Base-by-base conservation (phyloP, 495 filamentous ascomycete genomes). In the Aspergillus sclerotiicarbonarius region DNA sequence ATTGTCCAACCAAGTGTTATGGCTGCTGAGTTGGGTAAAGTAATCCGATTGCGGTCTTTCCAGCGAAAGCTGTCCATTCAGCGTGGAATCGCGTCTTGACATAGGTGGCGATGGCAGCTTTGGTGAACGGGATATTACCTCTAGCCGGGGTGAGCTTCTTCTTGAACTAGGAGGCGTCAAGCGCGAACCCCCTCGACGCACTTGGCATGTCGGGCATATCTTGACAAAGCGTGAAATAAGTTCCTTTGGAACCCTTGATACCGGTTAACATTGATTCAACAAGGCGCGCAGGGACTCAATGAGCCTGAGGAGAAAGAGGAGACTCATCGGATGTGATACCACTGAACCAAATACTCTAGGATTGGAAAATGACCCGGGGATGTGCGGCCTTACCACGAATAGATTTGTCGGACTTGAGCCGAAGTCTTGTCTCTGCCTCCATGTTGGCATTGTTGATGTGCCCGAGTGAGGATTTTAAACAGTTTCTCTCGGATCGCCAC, bases 351-450 rank as follows among this genome's bases (percentile, higher is more conserved):
- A 41, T n/a, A 35, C 2, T 1, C 1, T 41, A 41, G 37, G n/a
- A 15, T 41, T n/a, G 10, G 37, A 37, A 2, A 37, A 37, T 37
- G 13, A 37, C 33, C 13, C 2, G 33, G 13, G 33, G 2, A 37
- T 25, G 33, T 37, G 8, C 8, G 13, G 33, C 33, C 74, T 15
- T 75, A 84, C 82, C 82, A 84, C 62, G 81, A 84, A 62, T 81
- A 84, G 51, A 79, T 74, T 33, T 79, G 76, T 51, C 82, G 76
- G 33, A 84, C 82, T 54, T 82, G 77, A 15, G 78, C 78, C 16
- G 82, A 84, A 30, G 82, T 84, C 64, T 84, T 84, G 63, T 84
- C 82, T 52, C 82, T 75, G n/a, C 82, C 82, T 58, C 82, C 82
- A 62, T 84, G 82, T 50, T 84, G 79, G 29, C 81, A 82, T 61